Percentiles rank a stretch among this genome's conserved stretches.
Evolutionary conservation across 345 rosid genomes (phyloP).

Genomic region (Schrenkiella parvula): DNA sequence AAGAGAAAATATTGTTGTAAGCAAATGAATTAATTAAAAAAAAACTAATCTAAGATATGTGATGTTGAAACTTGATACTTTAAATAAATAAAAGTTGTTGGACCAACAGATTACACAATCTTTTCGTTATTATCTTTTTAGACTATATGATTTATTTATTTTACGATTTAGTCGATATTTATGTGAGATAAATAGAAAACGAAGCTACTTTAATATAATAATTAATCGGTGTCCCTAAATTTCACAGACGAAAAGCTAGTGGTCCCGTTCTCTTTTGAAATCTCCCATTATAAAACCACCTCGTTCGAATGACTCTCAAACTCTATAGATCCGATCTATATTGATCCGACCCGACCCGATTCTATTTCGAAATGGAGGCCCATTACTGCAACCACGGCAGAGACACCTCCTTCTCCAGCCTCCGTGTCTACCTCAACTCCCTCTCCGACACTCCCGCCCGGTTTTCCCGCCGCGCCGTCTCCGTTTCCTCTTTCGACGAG

Average conservation of each 20-base stretch:
- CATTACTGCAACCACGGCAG: conserved; percentile 15
- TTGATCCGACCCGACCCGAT: background rate
- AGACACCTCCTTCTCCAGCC: conserved; percentile 59
- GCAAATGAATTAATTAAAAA: background rate
- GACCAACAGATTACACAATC: background rate
- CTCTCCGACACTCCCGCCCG: conserved; percentile 63
- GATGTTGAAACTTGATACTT: background rate
- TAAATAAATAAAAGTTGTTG: background rate
- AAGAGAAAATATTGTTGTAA: background rate
- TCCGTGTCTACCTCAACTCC: conserved; percentile 54
- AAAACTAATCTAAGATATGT: background rate
- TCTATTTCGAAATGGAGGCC: conserved; percentile 19
- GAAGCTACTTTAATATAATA: background rate
- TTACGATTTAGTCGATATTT: background rate
- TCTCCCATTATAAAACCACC: conserved; percentile 17
- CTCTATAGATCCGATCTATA: background rate
- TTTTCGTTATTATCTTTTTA: background rate
- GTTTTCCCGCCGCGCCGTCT: conserved; percentile 58
- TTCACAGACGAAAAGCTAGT: background rate
- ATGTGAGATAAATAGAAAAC: background rate
- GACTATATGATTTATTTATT: background rate
- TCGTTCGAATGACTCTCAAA: conserved; percentile 1
- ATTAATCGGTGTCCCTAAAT: background rate
- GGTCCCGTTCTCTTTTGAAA: background rate
- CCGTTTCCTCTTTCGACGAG: conserved; percentile 73